Evolutionary conservation across 2,329 filamentous ascomycete species (phyloP).

Genomic region (Fusarium papillatum): DNA sequence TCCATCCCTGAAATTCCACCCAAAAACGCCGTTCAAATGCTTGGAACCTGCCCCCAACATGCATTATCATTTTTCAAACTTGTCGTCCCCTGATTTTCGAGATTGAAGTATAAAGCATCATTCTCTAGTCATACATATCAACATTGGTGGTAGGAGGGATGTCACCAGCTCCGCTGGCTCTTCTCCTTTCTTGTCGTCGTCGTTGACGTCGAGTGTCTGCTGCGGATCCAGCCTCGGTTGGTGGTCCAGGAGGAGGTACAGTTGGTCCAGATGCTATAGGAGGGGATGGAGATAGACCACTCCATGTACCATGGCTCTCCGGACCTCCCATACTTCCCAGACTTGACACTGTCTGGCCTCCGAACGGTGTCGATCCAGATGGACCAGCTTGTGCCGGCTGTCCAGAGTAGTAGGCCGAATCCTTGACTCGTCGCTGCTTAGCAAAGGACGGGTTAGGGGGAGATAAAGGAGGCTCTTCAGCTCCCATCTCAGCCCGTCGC

Average conservation of each 20-base stretch:
- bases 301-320: conserved; percentile 67
- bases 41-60: conserved; percentile 24
- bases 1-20: conserved; percentile 34
- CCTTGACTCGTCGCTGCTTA: conserved; percentile 65
- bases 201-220: conserved; percentile 69
- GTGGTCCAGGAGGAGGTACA: conserved; percentile 45
- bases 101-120: not conserved
- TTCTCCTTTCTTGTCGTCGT: conserved; percentile 67
- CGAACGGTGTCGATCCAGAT: conserved; percentile 47
- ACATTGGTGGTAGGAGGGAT: conserved; percentile 20
- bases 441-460: conserved; percentile 71
- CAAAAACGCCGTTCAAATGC: conserved; percentile 41
- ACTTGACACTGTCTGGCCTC: conserved; percentile 60
- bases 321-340: conserved; percentile 58
- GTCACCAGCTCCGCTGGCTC: conserved; percentile 50
- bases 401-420: conserved; percentile 74
- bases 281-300: conserved; percentile 62
- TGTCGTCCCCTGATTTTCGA: not conserved
- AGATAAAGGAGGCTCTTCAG: conserved; percentile 59
- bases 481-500: conserved; percentile 58
- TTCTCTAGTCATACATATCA: conserved; percentile 36
- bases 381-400: conserved; percentile 56
- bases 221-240: conserved; percentile 51
- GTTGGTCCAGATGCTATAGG: conserved; percentile 25
- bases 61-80: conserved; percentile 25